Base-by-base conservation (phyloP, 2,329 filamentous ascomycete genomes). In the Eurotiales sp. region DNA sequence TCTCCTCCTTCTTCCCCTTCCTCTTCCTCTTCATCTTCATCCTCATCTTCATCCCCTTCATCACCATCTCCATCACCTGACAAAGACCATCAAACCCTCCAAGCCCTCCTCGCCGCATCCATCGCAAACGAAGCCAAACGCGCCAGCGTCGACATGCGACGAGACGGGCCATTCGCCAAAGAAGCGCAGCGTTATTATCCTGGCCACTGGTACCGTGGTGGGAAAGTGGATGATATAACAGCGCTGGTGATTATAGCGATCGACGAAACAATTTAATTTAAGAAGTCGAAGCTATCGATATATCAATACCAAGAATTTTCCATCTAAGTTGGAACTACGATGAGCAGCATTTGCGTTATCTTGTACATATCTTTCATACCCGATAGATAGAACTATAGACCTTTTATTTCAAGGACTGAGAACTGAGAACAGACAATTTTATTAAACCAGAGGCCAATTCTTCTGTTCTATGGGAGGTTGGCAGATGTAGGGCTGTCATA, bases 171-270 rank as follows among this genome's bases (percentile, higher is more conserved):
- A 0, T 99, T 99, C 69, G 90, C 93, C 36, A 96, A 89, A 70
- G 90, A 96, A 69, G 90, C 96, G 17, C 89, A 93, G 66, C 88
- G 85, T 64, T 85, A 88, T 64, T 95, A 88, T 60, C 92, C 93
- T 0, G 77, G 85, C 32, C 92, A 97, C 69, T 82, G 84, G 53
- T 99, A 89, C 83, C 84, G 84, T 53, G 93, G 93, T 52, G 93
- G 93, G 47, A 99, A 99, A 71, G 82, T 95, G 17, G 93, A 99
- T 66, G 93, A 99, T 69, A 96, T 99, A 53, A 92, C 90, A 62
- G 90, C 90, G 4, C 77, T 99, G 46, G 85, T 91, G 12, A 83
- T 85, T 27, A 76, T 96, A 25, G 89, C 88, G 1, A 83, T 88
- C 8, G 85, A 91, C 59, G 82, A 73, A 50, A 59, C 52, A 7